These are phyloP conservation scores for Chrysoporthe puriensis DNA, from an alignment of 2,329 filamentous ascomycete species.

Conservation along the genomic window DNA sequence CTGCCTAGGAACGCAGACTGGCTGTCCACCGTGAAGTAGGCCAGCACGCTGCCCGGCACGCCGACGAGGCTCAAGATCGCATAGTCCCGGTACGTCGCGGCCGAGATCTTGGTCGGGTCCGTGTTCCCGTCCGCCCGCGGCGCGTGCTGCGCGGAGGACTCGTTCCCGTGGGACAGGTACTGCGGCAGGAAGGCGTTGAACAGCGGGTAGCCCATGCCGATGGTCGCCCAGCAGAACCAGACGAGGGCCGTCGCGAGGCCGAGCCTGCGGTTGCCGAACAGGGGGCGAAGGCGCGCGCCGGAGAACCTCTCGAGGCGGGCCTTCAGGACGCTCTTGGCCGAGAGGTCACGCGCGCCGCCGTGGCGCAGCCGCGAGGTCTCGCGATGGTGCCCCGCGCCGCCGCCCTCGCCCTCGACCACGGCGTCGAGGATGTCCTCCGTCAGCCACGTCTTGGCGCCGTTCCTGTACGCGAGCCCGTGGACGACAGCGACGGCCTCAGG, in stretches of 20 bases:
- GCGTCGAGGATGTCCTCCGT: slow-evolving; percentile 69
- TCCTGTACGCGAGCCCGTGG: slow-evolving; percentile 75
- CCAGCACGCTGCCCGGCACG: slow-evolving; percentile 76
- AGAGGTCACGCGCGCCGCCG: slow-evolving; percentile 21
- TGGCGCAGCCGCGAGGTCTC: not conserved
- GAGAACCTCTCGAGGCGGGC: slow-evolving; percentile 70
- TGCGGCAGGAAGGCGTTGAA: slow-evolving; percentile 93
- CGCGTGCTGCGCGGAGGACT: not conserved
- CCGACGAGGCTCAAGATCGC: slow-evolving; percentile 78
- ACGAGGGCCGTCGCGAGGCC: slow-evolving; percentile 58
- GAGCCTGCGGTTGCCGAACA: slow-evolving; percentile 61
- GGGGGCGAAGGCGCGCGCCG: slow-evolving; percentile 65
- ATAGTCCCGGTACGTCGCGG: slow-evolving; percentile 75
- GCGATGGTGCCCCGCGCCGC: not conserved
- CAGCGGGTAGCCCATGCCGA: slow-evolving; percentile 84
- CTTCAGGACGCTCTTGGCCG: slow-evolving; percentile 50
- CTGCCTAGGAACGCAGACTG: slow-evolving; percentile 67
- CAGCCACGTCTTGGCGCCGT: slow-evolving; percentile 72
- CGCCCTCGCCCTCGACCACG: slow-evolving; percentile 43
- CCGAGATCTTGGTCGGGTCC: slow-evolving; percentile 43
- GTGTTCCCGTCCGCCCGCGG: slow-evolving; percentile 36
- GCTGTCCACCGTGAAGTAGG: slow-evolving; percentile 71
- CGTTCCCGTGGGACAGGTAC: slow-evolving; percentile 66
- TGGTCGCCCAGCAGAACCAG: slow-evolving; percentile 81
- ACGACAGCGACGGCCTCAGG: slow-evolving; percentile 79